Percentiles rank a stretch among this genome's conserved stretches.
Evolutionary conservation across 2,329 filamentous ascomycete genomes (phyloP).

Genomic region (Grosmannia serpens): DNA sequence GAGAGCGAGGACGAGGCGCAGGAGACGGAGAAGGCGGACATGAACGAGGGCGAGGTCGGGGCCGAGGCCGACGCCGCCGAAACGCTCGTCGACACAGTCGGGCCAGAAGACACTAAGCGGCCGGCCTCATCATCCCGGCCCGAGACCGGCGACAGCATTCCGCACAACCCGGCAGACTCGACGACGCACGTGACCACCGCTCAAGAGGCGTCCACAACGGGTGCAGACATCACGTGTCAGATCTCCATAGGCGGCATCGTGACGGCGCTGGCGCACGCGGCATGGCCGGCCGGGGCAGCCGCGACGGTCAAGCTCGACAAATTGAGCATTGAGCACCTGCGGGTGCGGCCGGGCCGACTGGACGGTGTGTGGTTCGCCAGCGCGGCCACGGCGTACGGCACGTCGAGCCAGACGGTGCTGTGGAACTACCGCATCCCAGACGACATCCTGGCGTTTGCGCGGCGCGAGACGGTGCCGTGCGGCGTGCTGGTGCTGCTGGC

Average conservation of each 20-base stretch:
- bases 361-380: constrained; percentile 46
- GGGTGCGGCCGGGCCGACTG: constrained; percentile 18
- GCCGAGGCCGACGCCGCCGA: neutral
- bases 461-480: constrained; percentile 43
- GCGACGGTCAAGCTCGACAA: constrained; percentile 19
- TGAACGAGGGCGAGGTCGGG: neutral
- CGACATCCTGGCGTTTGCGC: constrained; percentile 36
- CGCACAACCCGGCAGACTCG: constrained; percentile 19
- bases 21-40: neutral
- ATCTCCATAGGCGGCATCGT: constrained; percentile 35
- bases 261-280: constrained; percentile 30
- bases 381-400: constrained; percentile 42
- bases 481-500: constrained; percentile 45
- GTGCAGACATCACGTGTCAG: constrained; percentile 32
- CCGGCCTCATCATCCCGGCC: neutral
- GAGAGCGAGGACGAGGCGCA: neutral
- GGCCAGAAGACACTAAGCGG: neutral
- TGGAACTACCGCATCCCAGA: constrained; percentile 51
- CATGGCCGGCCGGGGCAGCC: constrained; percentile 4
- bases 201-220: constrained; percentile 10
- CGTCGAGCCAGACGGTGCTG: constrained; percentile 40
- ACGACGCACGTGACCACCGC: constrained; percentile 14
- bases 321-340: constrained; percentile 36
- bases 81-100: neutral
- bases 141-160: constrained; percentile 3